phyloP scores from a whole-genome alignment of 2,329 filamentous ascomycete genomes.

The Incumbomyces delicatus region DNA sequence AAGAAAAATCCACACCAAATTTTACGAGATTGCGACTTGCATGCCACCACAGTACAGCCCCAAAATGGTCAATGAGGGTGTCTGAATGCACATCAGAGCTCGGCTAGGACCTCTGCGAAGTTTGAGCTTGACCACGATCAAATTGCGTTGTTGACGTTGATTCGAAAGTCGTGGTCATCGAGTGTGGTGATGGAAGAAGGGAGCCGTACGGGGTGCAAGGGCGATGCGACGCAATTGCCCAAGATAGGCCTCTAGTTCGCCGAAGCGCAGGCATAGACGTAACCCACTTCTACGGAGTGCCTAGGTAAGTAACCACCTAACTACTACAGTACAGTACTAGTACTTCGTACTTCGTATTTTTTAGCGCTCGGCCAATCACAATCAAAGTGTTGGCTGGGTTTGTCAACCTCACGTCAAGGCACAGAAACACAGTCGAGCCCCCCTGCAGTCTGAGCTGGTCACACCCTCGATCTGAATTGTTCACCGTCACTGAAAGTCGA shows the following conservation, averaged over 20 bases:
- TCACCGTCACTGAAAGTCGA: background rate
- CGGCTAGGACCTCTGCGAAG: constrained; percentile 27
- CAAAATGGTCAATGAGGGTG: constrained; percentile 19
- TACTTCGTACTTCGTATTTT: too few relatives aligned
- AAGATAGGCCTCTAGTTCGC: background rate
- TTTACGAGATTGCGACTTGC: constrained; percentile 7
- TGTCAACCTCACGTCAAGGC: constrained; percentile 4
- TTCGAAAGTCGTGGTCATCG: constrained; percentile 17
- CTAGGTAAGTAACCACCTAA: too few relatives aligned
- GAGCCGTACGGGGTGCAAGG: constrained; percentile 8
- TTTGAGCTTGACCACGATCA: constrained; percentile 38
- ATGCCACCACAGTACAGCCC: background rate
- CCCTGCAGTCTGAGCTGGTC: background rate
- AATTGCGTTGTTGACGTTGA: constrained; percentile 28
- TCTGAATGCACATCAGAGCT: constrained; percentile 30
- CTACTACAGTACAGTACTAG: too few relatives aligned
- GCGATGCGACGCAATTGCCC: background rate
- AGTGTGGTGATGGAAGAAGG: constrained; percentile 25
- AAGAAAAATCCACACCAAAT: constrained; percentile 14
- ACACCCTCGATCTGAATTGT: background rate
- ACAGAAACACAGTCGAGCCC: background rate
- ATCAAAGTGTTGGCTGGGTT: background rate
- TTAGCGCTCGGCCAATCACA: constrained; percentile 2
- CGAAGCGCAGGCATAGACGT: background rate
- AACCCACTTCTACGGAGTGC: background rate